Base-by-base conservation (phyloP, 2,329 filamentous ascomycete genomes). In the Ophiostoma sp. region DNA sequence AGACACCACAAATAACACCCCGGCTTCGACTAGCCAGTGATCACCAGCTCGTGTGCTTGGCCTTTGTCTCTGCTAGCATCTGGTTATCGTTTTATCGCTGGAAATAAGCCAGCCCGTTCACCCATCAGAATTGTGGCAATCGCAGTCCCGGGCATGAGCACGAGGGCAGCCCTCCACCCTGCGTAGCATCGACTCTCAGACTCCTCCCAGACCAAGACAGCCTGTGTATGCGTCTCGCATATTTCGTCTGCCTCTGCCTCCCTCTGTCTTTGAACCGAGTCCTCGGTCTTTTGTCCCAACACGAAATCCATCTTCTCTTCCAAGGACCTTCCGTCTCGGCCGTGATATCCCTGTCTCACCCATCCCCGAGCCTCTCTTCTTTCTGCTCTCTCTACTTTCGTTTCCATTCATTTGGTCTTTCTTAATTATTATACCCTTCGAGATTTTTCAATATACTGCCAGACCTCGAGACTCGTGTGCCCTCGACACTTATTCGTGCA, bases 101-200 rank as follows among this genome's bases (percentile, higher is more conserved):
- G 44, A 17, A n/a, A 20, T n/a, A 48, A 48, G 20, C 44, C 44
- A 48, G 20, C 5, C 15, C 41, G 17, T 13, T 3, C 6, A 15
- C 41, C 67, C 13, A 33, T 10, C 17, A 4, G 20, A 35, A 67
- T 69, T 54, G 70, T 67, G 60, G 60, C 67, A 68, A 68, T 66
- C 54, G 66, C 39, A 36, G 65, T 48, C 36, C 70, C 62, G 66
- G 44, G 68, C 70, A 71, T 39, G 71, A 68, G 70, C 70, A 72
- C 71, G 71, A 72, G 71, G 70, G 68, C 65, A 65, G 68, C 52
- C 7, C 44, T 36, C 17, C 27, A 36, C 62, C 62, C 27, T 60
- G 13, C 54, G 57, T 62, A 17, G 27, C 27, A 33, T 33, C 20
- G 33, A 64, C 33, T 36, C 62, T 62, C 27, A 33, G 15, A 33